phyloP scores from a whole-genome alignment of 345 rosid species.

The Fremontodendron californicum region DNA sequence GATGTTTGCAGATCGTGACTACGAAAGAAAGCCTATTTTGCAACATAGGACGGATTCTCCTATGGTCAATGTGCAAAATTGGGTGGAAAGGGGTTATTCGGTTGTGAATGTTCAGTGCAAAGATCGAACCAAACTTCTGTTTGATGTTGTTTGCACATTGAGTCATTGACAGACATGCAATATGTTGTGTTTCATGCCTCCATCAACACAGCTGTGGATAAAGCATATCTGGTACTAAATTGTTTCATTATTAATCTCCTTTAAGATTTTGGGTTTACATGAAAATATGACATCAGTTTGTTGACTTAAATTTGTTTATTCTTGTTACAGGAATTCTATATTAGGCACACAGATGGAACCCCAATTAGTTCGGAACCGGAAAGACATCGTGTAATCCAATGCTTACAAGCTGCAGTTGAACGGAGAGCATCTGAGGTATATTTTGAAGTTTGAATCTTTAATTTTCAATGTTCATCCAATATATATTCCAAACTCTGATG shows the following conservation, averaged over 20 bases:
- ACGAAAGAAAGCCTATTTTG: conserved; percentile 56
- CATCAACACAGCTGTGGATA: conserved; percentile 50
- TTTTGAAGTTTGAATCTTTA: background rate
- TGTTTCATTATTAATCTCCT: background rate
- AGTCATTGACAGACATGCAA: conserved; percentile 97
- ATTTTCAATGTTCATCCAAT: background rate
- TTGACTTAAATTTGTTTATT: conserved; percentile 4
- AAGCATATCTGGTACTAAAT: conserved; percentile 59
- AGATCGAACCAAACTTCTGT: conserved; percentile 76
- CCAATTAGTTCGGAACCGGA: conserved; percentile 95
- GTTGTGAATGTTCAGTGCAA: conserved; percentile 85
- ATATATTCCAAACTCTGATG: conserved; percentile 10
- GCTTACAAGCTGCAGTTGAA: conserved; percentile 79
- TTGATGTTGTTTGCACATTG: conserved; percentile 89
- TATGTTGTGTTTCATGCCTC: conserved; percentile 87
- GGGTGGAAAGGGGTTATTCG: conserved; percentile 76
- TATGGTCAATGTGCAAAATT: conserved; percentile 75
- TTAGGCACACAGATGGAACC: conserved; percentile 81
- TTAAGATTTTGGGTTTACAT: background rate
- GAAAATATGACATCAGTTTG: background rate
- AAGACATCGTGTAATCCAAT: conserved; percentile 81
- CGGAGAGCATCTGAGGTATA: conserved; percentile 82
- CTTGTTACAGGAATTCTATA: conserved; percentile 69
- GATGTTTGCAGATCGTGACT: conserved; percentile 95
- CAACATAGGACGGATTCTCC: conserved; percentile 36